phyloP scores from a whole-genome alignment of 164 flowering plant species.

The Liquidambar formosana region DNA sequence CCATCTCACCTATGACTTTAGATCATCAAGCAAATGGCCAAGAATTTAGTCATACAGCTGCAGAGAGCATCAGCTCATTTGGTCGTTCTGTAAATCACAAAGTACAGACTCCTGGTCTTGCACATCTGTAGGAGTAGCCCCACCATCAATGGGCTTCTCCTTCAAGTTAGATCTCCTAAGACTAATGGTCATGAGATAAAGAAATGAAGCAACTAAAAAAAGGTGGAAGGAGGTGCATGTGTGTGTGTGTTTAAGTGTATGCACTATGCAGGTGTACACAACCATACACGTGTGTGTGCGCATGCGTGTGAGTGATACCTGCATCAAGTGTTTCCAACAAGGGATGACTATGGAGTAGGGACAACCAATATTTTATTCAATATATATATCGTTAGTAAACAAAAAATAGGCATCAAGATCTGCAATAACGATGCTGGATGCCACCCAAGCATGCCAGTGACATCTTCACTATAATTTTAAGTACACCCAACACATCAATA shows the following conservation, averaged over 20 bases:
- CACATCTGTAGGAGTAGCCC: background rate
- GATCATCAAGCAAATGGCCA: background rate
- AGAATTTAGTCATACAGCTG: too few species aligned
- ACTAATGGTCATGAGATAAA: background rate
- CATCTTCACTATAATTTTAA: background rate
- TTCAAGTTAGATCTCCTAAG: background rate
- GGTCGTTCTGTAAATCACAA: too few species aligned
- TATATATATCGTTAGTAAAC: background rate
- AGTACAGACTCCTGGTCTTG: background rate
- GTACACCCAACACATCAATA: background rate
- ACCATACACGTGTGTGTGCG: too few species aligned
- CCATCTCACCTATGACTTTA: background rate
- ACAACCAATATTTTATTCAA: too few species aligned
- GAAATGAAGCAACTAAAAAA: background rate
- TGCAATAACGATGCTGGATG: background rate
- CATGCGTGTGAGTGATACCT: too few species aligned
- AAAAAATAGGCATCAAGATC: background rate
- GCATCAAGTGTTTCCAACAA: too few species aligned
- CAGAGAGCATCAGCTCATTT: too few species aligned
- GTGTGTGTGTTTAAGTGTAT: too few species aligned
- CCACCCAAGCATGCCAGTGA: background rate
- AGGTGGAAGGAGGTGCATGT: background rate
- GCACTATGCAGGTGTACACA: too few species aligned
- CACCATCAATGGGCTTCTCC: background rate
- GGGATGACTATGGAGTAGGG: too few species aligned